Percentiles rank a stretch among this genome's conserved stretches.
Evolutionary conservation across 2,329 filamentous ascomycete species (phyloP).

Genomic region (Fusarium papillatum): DNA sequence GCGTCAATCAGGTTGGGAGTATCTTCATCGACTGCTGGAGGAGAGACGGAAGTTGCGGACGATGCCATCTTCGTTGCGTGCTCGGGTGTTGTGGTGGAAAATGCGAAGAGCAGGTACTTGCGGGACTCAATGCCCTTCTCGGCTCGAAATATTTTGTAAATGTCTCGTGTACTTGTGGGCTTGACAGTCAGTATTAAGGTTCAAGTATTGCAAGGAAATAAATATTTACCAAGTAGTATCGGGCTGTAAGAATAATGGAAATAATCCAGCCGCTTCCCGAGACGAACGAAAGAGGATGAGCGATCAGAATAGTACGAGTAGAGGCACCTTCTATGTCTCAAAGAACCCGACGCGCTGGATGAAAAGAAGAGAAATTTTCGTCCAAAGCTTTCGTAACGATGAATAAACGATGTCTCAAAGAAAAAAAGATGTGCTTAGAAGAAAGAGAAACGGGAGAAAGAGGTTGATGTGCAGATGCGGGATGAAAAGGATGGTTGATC

Average conservation of each 20-base stretch:
- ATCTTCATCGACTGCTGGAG: not conserved
- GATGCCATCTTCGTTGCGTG: not conserved
- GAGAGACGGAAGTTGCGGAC: not conserved
- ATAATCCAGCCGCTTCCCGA: not conserved
- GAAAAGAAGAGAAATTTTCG: too few relatives aligned
- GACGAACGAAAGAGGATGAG: not conserved
- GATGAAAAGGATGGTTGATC: too few relatives aligned
- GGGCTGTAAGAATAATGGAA: not conserved
- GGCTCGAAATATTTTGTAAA: not conserved
- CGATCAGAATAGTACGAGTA: too few relatives aligned
- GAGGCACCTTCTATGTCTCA: not conserved
- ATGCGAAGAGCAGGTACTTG: not conserved
- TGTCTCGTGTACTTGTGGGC: not conserved
- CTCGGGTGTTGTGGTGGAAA: not conserved
- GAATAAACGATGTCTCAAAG: too few relatives aligned
- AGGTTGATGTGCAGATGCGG: too few relatives aligned
- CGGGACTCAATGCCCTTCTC: not conserved
- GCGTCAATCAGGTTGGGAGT: not conserved
- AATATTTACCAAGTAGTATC: not conserved
- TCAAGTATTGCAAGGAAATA: not conserved
- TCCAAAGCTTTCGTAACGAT: too few relatives aligned
- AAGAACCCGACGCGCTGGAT: not conserved
- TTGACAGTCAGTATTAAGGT: not conserved
- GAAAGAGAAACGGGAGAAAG: too few relatives aligned
- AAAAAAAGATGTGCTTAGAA: too few relatives aligned